Evolutionary conservation across 2,329 filamentous ascomycete species (phyloP), one percentile per base, ranked within the genome.

Genomic region (Lasiodiplodia sp.): DNA sequence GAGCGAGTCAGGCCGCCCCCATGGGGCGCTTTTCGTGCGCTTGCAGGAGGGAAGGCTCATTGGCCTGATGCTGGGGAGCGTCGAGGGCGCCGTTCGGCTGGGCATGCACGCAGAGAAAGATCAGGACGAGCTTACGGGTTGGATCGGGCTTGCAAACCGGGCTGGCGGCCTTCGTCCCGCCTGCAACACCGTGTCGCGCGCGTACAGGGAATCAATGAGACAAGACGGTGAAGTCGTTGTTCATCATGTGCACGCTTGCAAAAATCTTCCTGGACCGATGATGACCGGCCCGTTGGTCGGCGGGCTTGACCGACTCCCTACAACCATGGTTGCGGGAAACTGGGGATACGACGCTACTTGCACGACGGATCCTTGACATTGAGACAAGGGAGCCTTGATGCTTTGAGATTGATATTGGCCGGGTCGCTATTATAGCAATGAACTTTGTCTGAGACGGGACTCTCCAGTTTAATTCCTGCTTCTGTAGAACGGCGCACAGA

Each of bases 61-160:
- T 63, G 58, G 58, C 66, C 75, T 78, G 25, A n/a, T 47, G 71
- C 18, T 23, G 69, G 25, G 77, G 78, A 58, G 71, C 71, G 10
- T 78, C 76, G 31, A 77, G 72, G 21, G 75, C 68, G 18, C 79
- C 70, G 14, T 73, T 71, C 65, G 78, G 78, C 52, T 75, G 74
- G 34, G 70, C 71, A n/a, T 72, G 71, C 65, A 55, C 56, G 69
- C 66, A 21, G 71, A 72, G 53, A 79, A 72, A 37, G 69, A 69
- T 72, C 79, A 79, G 28, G 52, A n/a, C 28, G 25, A 16, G 21
- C 10, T 4, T 18, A 21, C n/a, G 44, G 44, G 44, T 47, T 47
- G 18, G 78, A 76, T 72, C 79, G 77, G 18, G 5, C 1, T 21
- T n/a, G n/a, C 18, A 2, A 47, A 47, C 6, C 44, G 3, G 44